Percentiles rank a stretch among this genome's conserved stretches.
These are phyloP conservation scores for Oryza brachyantha DNA, from an alignment of 176 grass and related monocot genomes.

Conservation along the genomic window DNA sequence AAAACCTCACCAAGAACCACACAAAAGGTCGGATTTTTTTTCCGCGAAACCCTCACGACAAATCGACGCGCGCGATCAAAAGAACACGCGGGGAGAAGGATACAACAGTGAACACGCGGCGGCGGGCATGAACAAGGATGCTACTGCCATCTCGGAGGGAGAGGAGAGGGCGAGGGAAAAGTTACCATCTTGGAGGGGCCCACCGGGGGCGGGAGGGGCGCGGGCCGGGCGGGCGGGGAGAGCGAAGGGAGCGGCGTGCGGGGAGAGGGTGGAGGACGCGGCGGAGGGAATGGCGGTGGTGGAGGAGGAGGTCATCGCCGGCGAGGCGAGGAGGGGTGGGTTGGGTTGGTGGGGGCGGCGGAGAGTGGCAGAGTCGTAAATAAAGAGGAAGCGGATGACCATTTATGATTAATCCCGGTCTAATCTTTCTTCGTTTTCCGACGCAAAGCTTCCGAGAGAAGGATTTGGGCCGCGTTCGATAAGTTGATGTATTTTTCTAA, in stretches of 20 bases:
- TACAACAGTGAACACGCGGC: no score
- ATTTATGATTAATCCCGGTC: neutral
- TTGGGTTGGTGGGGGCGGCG: neutral
- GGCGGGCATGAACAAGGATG: neutral
- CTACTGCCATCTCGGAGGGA: no score
- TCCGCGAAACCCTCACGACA: neutral
- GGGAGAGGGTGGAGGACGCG: constrained; percentile 44
- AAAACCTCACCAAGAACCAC: neutral
- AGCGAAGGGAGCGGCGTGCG: constrained; percentile 53
- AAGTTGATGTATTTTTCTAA: no score
- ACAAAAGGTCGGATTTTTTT: constrained; percentile 12
- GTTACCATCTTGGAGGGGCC: constrained; percentile 40
- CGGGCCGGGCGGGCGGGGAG: neutral
- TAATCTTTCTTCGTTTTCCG: no score
- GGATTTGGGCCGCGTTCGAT: no score
- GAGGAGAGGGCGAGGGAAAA: neutral
- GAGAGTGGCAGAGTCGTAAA: neutral
- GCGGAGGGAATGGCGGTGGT: neutral
- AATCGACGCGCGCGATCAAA: neutral
- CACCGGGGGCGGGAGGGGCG: no score
- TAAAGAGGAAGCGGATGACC: neutral
- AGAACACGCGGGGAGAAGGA: no score
- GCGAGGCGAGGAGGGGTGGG: neutral
- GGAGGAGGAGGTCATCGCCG: neutral
- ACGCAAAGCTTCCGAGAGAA: no score